Percentiles rank a stretch among this genome's conserved stretches.
Conservation (phyloP, 371 early-diverging fungal genomes). For the Rhizopus microsporus region DNA sequence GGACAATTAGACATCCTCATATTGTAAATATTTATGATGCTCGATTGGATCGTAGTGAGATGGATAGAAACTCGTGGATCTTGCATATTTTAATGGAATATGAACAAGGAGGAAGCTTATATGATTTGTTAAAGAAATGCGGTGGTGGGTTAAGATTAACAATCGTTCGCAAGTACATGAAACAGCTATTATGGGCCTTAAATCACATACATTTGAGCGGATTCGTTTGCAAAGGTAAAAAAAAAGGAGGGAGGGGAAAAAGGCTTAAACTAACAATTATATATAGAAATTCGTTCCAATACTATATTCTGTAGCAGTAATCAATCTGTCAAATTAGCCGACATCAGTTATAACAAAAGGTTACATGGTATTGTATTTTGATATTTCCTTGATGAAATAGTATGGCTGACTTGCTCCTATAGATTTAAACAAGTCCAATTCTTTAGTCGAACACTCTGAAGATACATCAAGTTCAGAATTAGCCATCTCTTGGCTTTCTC, state of each 20-base stretch:
- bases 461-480: slow-evolving; percentile 22
- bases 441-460: slow-evolving; percentile 44
- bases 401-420: not conserved
- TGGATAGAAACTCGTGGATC: slow-evolving; percentile 44
- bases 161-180: slow-evolving; percentile 57
- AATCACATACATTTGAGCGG: slow-evolving; percentile 60
- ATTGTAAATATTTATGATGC: slow-evolving; percentile 59
- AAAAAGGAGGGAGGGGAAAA: no score
- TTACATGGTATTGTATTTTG: slow-evolving; percentile 34
- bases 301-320: slow-evolving; percentile 41
- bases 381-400: not conserved
- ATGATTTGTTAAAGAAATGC: slow-evolving; percentile 50
- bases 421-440: slow-evolving; percentile 48
- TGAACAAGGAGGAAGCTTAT: slow-evolving; percentile 46
- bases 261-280: not conserved
- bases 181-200: slow-evolving; percentile 60
- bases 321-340: slow-evolving; percentile 44
- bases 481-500: slow-evolving; percentile 51
- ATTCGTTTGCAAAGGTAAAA: slow-evolving; percentile 61
- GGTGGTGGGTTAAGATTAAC: slow-evolving; percentile 51
- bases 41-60: slow-evolving; percentile 44
- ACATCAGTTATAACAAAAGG: slow-evolving; percentile 50
- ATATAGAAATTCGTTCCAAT: slow-evolving; percentile 38
- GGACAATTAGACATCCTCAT: slow-evolving; percentile 56
- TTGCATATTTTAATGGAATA: slow-evolving; percentile 61